These are phyloP conservation scores for Phytophthora rubi DNA, from an alignment of 352 stramenopile species.

Conservation along the genomic window DNA sequence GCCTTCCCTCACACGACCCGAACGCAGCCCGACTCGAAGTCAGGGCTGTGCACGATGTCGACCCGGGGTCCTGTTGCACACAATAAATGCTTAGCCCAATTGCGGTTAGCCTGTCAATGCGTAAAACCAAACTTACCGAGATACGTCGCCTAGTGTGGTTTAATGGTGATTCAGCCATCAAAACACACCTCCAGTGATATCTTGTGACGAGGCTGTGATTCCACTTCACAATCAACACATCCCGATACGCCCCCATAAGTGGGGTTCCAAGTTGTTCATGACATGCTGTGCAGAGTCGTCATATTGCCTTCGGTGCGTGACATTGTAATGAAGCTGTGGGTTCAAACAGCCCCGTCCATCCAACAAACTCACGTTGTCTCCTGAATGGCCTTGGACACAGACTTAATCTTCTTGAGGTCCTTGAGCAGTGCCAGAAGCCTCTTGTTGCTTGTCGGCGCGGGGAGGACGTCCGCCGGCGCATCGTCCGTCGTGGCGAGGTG, in stretches of 20 bases:
- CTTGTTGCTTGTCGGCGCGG: background rate
- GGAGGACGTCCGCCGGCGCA: background rate
- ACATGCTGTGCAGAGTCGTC: too few relatives aligned
- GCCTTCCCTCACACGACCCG: background rate
- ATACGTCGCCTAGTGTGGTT: background rate
- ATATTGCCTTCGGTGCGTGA: too few relatives aligned
- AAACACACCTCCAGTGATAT: background rate
- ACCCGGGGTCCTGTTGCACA: background rate
- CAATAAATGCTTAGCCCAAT: background rate
- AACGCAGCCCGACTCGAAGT: background rate
- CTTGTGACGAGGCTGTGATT: too few relatives aligned
- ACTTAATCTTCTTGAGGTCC: background rate
- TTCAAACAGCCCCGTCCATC: background rate
- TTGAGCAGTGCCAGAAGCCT: background rate
- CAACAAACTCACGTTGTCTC: background rate
- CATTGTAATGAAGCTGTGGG: too few relatives aligned
- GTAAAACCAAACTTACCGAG: background rate
- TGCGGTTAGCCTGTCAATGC: background rate
- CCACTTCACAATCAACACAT: too few relatives aligned
- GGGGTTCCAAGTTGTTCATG: too few relatives aligned
- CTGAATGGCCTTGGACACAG: background rate
- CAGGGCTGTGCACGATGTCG: constrained; percentile 32
- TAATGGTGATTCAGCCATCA: background rate
- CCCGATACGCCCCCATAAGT: too few relatives aligned
- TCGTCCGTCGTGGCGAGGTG: constrained; percentile 2